A percentile compares a stretch with the other conserved stretches of the same genome.
These are phyloP conservation scores for Globisporangium cystogenes DNA, from an alignment of 352 stramenopile species.

Conservation along the genomic window DNA sequence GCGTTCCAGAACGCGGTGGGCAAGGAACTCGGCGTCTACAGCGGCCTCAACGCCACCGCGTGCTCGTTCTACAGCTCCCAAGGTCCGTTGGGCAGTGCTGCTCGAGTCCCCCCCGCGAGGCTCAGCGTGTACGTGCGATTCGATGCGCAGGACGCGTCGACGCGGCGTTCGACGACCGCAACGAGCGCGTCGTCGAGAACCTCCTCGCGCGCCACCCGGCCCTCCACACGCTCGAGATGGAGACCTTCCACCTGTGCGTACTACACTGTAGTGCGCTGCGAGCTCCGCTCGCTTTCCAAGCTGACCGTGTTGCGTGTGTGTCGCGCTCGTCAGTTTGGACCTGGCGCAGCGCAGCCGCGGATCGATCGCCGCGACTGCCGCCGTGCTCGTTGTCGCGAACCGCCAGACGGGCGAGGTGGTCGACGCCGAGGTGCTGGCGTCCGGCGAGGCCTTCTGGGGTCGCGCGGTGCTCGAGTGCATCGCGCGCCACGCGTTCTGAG, in stretches of 20 bases:
- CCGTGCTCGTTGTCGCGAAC: conserved; percentile 39
- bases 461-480: conserved; percentile 22
- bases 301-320: too few species aligned
- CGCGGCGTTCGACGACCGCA: conserved; percentile 55
- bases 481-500: conserved; percentile 1
- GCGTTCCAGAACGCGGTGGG: conserved; percentile 12
- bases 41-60: conserved; percentile 50
- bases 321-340: conserved; percentile 21
- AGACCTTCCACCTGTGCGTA: conserved; percentile 59
- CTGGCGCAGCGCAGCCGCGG: conserved; percentile 37
- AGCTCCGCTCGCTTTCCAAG: too few species aligned
- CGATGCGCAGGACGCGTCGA: conserved; percentile 27
- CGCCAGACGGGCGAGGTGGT: conserved; percentile 33
- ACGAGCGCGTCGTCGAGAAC: conserved; percentile 34
- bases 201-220: conserved; percentile 24
- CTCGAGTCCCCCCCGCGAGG: not conserved
- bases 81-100: conserved; percentile 18
- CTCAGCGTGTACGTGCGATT: not conserved
- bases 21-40: conserved; percentile 20
- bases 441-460: conserved; percentile 32
- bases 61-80: conserved; percentile 75
- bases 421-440: conserved; percentile 20
- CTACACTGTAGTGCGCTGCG: too few species aligned
- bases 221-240: conserved; percentile 60
- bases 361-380: conserved; percentile 29